Base-by-base conservation (phyloP, 2,329 filamentous ascomycete genomes). In the Pseudogymnoascus sp. region DNA sequence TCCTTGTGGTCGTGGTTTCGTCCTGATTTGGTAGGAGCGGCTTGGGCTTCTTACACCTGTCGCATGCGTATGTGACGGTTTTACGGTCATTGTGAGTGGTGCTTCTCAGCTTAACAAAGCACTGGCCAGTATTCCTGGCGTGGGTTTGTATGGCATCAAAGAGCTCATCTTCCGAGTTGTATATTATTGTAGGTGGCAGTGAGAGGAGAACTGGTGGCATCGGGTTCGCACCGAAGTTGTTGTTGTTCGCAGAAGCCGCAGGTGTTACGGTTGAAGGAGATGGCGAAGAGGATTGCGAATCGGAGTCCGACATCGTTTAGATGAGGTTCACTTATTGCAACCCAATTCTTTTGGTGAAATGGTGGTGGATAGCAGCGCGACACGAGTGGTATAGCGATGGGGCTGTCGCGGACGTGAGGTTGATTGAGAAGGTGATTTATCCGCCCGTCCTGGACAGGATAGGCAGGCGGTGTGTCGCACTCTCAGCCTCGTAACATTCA, bases 61-160 rank as follows among this genome's bases (percentile, higher is more conserved):
- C 57, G 37, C 57, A 58, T 38, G 57, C 57, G 37, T 58, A 58
- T 2, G 57, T 58, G 35, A 58, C 35, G 20, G 57, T 58, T 39
- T 58, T 58, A 15, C 57, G 33, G 57, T 58, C 57, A 58, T 58
- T 58, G 12, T 58, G 57, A 25, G 57, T 58, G 57, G 57, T 58
- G 35, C 57, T 58, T 25, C 57, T 37, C 37, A 58, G 57, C 57
- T 58, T 58, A 37, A 58, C 57, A 25, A 58, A 58, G 57, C 57
- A 58, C 37, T 58, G 57, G 20, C 57, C 57, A 15, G 57, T 58
- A 38, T 9, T 39, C 35, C 57, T 37, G 12, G 57, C 57, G n/a
- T 58, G 57, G 8, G 33, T 39, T 9, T 58, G 57, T 38, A 58
- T 58, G 11, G 57, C 57, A 6, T 58, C 57, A 20, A 58, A 58